Base-by-base conservation (phyloP, 1,284 basidiomycete species). In the Megacollybia platyphylla region DNA sequence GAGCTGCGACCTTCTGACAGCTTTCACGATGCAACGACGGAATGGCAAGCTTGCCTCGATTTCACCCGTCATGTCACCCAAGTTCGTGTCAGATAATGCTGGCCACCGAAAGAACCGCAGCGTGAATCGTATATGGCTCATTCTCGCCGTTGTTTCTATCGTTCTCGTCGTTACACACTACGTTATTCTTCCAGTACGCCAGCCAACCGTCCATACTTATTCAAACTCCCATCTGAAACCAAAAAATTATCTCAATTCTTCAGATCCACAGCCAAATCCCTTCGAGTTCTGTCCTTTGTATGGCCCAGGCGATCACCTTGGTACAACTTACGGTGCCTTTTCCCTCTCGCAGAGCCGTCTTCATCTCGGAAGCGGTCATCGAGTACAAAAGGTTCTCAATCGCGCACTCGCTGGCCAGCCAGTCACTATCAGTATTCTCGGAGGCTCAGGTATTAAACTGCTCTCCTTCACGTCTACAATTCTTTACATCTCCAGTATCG, bases 241-340 rank as follows among this genome's bases (percentile, higher is more conserved):
- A 4, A 79, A 77, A 56, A 84, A 84, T 56, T 83, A 82, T 55
- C 62, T 84, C 54, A 82, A 79, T 56, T 54, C 58, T 41, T 67
- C 77, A 0, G 68, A 68, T 43, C 53, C 64, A 9, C 73, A 79
- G 40, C 68, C 73, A 7, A 79, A 78, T 46, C 91, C 92, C 0
- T 97, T 97, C 60, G 67, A 71, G 0, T 97, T 97, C 60, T 97
- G 92, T 57, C 91, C 92, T 0, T 73, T 79, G 2, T 87, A 86
- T 57, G 87, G 88, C 1, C 80, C 84, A 11, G 76, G 77, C 2
- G 92, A 97, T 59, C 70, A 72, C 37, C 65, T 96, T 36, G 86
- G 79, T 1, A 61, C 68, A 34, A 83, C 84, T 57, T 87, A 94
- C 55, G 87, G 89, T 13, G 68, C 79, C n/a, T 65, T 81, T 44